Evolutionary conservation across 78 protist genomes (phyloP).

Genomic region (Tieghemostelium lacteum): DNA sequence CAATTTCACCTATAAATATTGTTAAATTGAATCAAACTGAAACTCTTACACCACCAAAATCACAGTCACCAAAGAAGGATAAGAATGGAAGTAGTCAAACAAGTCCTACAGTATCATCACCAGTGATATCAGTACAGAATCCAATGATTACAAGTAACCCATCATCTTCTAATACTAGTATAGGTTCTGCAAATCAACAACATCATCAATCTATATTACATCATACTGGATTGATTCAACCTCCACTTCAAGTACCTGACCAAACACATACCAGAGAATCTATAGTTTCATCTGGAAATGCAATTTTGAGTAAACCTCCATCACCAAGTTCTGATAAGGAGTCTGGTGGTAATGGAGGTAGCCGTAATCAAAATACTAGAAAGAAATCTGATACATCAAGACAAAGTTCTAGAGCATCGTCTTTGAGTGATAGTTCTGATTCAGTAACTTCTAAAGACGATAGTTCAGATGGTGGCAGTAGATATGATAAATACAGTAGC

Average conservation of each 20-base stretch:
- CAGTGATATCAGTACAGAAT: too few relatives aligned
- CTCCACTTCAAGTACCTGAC: not conserved
- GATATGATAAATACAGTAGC: not conserved
- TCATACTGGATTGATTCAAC: not conserved
- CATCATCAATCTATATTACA: slow-evolving; percentile 2
- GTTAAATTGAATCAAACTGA: slow-evolving; percentile 1
- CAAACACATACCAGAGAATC: slow-evolving; percentile 6
- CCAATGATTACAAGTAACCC: too few relatives aligned
- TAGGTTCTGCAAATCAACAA: too few relatives aligned
- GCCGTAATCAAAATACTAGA: not conserved
- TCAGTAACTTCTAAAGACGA: not conserved
- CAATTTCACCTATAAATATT: not conserved
- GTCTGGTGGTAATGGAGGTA: too few relatives aligned
- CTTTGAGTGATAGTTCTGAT: slow-evolving; percentile 48
- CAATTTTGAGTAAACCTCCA: slow-evolving; percentile 21
- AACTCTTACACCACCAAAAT: slow-evolving; percentile 42
- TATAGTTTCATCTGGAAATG: slow-evolving; percentile 11
- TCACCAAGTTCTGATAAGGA: slow-evolving; percentile 69
- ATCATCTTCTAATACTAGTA: not conserved
- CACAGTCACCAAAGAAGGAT: slow-evolving; percentile 35
- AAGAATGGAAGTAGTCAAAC: not conserved
- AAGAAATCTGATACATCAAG: slow-evolving; percentile 3
- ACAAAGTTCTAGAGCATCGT: slow-evolving; percentile 53
- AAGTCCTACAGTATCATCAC: not conserved
- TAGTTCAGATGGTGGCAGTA: slow-evolving; percentile 51